phyloP scores from a whole-genome alignment of 371 early-diverging fungal genomes.

The Polyrhizophydium stewartii region DNA sequence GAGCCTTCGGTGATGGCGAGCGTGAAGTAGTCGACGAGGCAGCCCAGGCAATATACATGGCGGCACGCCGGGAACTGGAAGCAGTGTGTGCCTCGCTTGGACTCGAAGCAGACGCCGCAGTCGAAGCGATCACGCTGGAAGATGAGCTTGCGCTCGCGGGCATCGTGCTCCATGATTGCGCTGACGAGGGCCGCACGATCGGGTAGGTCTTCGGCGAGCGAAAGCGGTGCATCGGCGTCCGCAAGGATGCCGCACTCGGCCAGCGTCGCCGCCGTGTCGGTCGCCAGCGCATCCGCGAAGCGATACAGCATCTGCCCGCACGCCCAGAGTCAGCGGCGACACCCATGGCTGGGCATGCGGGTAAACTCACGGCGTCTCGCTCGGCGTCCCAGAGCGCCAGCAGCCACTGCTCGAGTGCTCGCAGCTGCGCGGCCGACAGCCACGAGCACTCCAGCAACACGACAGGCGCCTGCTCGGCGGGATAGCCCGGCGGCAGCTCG shows the following conservation, averaged over 20 bases:
- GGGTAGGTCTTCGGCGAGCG: neutral
- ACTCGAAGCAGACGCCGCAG: slow-evolving; percentile 41
- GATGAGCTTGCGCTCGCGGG: neutral
- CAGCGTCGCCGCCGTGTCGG: slow-evolving; percentile 1
- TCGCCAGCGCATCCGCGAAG: slow-evolving; percentile 20
- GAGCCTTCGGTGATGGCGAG: slow-evolving; percentile 34
- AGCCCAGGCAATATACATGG: slow-evolving; percentile 37
- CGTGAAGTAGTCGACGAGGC: slow-evolving; percentile 30
- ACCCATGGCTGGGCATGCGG: too few species aligned
- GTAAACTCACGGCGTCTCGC: slow-evolving; percentile 14
- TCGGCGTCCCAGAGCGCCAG: slow-evolving; percentile 15
- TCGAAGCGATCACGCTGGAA: slow-evolving; percentile 18
- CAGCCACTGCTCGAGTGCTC: slow-evolving; percentile 1
- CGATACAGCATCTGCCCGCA: too few species aligned
- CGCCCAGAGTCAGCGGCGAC: too few species aligned
- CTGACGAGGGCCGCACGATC: neutral
- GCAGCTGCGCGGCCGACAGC: slow-evolving; percentile 10
- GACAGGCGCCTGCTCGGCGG: slow-evolving; percentile 10
- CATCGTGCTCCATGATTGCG: slow-evolving; percentile 9
- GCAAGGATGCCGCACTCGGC: neutral
- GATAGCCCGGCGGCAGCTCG: slow-evolving; percentile 25
- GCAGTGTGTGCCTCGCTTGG: slow-evolving; percentile 26
- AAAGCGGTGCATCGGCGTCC: neutral
- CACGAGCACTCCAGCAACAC: slow-evolving; percentile 22
- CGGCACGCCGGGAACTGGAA: slow-evolving; percentile 25